phyloP scores from a whole-genome alignment of 495 filamentous ascomycete genomes.

The Aspergillus indologenus region DNA sequence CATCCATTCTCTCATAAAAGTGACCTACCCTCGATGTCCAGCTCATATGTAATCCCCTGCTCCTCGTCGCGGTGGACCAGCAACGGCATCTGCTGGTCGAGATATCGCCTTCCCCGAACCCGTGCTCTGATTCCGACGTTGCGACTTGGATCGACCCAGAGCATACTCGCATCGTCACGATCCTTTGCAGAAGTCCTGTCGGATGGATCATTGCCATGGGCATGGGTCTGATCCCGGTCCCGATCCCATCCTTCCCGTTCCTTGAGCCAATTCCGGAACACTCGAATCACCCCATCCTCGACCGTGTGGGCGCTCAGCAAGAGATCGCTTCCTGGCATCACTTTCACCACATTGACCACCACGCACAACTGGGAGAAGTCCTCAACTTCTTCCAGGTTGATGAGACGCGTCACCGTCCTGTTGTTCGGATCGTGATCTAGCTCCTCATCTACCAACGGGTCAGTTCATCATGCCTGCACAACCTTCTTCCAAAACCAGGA shows the following conservation, averaged over 20 bases:
- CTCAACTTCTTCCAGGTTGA: conserved; percentile 65
- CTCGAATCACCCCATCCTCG: conserved; percentile 59
- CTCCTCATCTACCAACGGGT: conserved; percentile 30
- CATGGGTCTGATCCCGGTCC: background rate
- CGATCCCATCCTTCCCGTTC: conserved; percentile 23
- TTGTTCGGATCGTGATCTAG: background rate
- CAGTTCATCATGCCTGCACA: conserved; percentile 30
- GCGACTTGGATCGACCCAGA: conserved; percentile 57
- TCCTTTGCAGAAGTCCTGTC: background rate
- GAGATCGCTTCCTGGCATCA: conserved; percentile 54
- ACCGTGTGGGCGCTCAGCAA: conserved; percentile 59
- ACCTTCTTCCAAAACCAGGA: conserved; percentile 7
- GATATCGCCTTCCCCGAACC: conserved; percentile 39
- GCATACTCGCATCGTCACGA: conserved; percentile 26
- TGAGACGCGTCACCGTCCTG: conserved; percentile 41
- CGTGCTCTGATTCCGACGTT: conserved; percentile 57
- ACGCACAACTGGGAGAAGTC: conserved; percentile 70
- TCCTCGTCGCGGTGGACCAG: conserved; percentile 55
- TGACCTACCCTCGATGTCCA: conserved; percentile 57
- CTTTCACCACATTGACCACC: conserved; percentile 63
- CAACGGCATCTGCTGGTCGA: conserved; percentile 30
- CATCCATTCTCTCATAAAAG: too few relatives aligned
- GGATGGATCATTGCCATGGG: background rate
- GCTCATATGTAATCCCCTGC: conserved; percentile 51
- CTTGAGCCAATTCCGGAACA: conserved; percentile 70